Evolutionary conservation across 371 early-diverging fungal genomes (phyloP).

Genomic region (Dinochytrium kinnereticum): DNA sequence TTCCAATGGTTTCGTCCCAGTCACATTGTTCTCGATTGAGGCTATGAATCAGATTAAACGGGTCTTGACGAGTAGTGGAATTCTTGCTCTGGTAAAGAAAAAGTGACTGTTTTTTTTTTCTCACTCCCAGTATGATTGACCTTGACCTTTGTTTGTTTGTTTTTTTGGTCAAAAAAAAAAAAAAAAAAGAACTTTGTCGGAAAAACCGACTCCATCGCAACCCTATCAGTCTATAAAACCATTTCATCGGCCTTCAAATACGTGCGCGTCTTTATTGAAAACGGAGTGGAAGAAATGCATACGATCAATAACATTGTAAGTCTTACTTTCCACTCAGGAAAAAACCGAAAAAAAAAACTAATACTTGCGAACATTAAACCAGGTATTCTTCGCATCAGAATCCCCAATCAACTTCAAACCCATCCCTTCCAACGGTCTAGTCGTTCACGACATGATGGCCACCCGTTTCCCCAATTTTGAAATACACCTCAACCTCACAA

Average conservation of each 20-base stretch:
- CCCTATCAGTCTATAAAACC: constrained; percentile 30
- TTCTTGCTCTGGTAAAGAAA: constrained; percentile 72
- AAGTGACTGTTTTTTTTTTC: too few species aligned
- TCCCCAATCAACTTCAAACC: constrained; percentile 49
- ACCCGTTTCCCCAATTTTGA: constrained; percentile 20
- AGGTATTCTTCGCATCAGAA: constrained; percentile 73
- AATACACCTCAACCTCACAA: constrained; percentile 32
- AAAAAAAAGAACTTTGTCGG: constrained; percentile 45
- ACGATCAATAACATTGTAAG: constrained; percentile 47
- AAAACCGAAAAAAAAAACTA: too few species aligned
- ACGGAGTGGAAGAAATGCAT: constrained; percentile 25
- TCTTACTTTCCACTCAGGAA: background rate
- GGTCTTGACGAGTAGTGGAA: constrained; percentile 73
- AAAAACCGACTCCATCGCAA: constrained; percentile 25
- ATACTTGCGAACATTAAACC: too few species aligned
- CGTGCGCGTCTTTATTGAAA: constrained; percentile 59
- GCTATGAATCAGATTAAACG: constrained; percentile 62
- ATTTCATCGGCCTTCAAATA: constrained; percentile 17
- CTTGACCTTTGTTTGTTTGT: background rate
- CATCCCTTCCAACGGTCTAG: constrained; percentile 27
- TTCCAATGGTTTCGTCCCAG: constrained; percentile 78
- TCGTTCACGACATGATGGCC: constrained; percentile 35
- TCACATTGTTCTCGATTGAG: constrained; percentile 69
- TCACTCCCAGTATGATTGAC: background rate
- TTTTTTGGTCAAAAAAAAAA: background rate